phyloP scores from a whole-genome alignment of 2,329 filamentous ascomycete genomes.

The Fusarium dimerum region DNA sequence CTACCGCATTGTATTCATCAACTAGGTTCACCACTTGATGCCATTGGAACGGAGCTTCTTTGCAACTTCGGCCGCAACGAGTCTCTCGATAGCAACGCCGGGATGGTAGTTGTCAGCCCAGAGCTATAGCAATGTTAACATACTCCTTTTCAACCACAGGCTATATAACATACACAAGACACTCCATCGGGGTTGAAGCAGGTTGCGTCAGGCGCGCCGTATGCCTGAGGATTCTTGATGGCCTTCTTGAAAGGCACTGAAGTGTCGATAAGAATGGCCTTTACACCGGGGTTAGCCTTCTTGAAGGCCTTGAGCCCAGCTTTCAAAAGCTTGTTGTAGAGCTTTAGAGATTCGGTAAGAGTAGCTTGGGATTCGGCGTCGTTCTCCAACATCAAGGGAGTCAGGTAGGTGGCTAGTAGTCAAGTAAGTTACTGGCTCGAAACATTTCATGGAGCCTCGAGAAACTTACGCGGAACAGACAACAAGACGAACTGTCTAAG shows the following conservation, averaged over 20 bases:
- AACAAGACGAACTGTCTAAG: constrained; percentile 60
- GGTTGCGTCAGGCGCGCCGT: constrained; percentile 43
- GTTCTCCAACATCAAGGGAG: constrained; percentile 35
- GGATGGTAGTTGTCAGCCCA: constrained; percentile 49
- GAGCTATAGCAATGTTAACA: constrained; percentile 25
- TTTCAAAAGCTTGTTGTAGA: constrained; percentile 40
- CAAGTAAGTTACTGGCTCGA: background rate
- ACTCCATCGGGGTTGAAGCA: constrained; percentile 44
- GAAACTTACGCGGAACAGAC: constrained; percentile 51
- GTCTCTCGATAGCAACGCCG: constrained; percentile 40
- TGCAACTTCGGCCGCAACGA: constrained; percentile 41
- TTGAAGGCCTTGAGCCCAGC: constrained; percentile 34
- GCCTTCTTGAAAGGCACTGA: constrained; percentile 44
- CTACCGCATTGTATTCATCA: too few relatives aligned
- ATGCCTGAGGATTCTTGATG: constrained; percentile 41
- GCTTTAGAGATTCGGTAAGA: constrained; percentile 37
- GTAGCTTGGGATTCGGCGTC: constrained; percentile 23
- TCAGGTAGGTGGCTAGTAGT: constrained; percentile 40
- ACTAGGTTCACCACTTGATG: constrained; percentile 6
- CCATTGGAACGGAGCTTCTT: constrained; percentile 1
- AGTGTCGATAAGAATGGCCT: constrained; percentile 42
- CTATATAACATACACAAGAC: constrained; percentile 35
- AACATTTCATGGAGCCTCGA: rapidly evolving
- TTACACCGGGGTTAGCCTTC: constrained; percentile 34
- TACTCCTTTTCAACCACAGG: rapidly evolving